Conservation (phyloP, 2,329 filamentous ascomycete genomes). For the Sclerotinia glacialis region DNA sequence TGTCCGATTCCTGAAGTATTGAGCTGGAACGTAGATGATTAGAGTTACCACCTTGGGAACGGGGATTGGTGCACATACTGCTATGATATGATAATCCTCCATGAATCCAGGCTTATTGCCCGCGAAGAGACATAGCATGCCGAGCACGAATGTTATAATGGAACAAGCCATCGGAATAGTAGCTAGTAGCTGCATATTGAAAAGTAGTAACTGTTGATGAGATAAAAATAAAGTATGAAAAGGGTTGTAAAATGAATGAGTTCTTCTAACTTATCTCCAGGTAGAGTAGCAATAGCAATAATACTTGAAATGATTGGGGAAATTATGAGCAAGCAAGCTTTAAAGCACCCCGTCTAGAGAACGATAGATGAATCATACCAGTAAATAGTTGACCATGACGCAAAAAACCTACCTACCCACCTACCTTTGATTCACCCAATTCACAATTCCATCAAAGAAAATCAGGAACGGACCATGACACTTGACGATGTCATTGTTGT, state of each 20-base stretch:
- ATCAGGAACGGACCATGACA: slow-evolving; percentile 2
- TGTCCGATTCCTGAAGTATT: slow-evolving; percentile 56
- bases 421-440: background rate
- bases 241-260: background rate
- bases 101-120: slow-evolving; percentile 56
- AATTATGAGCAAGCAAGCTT: background rate
- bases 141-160: slow-evolving; percentile 55
- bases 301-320: background rate
- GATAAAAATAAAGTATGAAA: background rate
- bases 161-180: slow-evolving; percentile 51
- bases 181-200: slow-evolving; percentile 46
- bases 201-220: background rate
- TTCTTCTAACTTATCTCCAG: background rate
- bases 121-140: slow-evolving; percentile 59
- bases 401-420: background rate
- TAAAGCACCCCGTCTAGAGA: background rate
- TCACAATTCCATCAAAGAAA: background rate
- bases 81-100: slow-evolving; percentile 55
- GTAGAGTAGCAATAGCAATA: background rate
- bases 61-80: slow-evolving; percentile 42
- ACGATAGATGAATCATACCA: slow-evolving; percentile 4
- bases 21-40: slow-evolving; percentile 42
- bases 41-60: background rate
- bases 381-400: background rate
- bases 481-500: slow-evolving; percentile 3